Base-by-base conservation (phyloP, 2,329 filamentous ascomycete species). In the Penicillium concentricum region DNA sequence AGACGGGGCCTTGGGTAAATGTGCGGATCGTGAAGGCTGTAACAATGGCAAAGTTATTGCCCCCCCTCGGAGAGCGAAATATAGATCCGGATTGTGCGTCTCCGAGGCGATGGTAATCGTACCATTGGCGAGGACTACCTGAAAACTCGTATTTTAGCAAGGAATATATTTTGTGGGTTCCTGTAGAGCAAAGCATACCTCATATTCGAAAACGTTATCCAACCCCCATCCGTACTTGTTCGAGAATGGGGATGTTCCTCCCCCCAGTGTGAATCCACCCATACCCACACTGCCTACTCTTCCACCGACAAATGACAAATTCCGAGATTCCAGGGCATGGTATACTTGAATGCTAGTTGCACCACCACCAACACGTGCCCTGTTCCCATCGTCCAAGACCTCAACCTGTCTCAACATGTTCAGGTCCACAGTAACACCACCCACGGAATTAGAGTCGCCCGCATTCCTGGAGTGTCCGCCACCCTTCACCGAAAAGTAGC, bases 381-480 rank as follows among this genome's bases (percentile, higher is more conserved):
- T 44, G 22, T 22, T 51, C 9, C 20, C 30, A 20, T 51, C 15
- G 2, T n/a, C 16, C 8, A 30, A 15, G 6, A 51, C 39, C 12
- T 51, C 30, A 35, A 66, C 51, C 1, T 22, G 5, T 24, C 54
- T 60, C 34, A 68, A 43, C 3, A 49, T 49, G 16, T 59, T 42
- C 1, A 68, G 56, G 42, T 64, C 63, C 10, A 68, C 56, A 13
- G 65, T 66, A 20, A 67, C 61, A 20, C 61, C 66, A 2, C 71
- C 75, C 18, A 77, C 68, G 26, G 83, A 77, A 61, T 78, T 84
- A 4, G 81, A 75, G 49, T 78, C 79, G 62, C 77, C 78, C 32
- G 79, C 74, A 58, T 82, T 81, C 10, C 80, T 78, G 51, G 79
- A 81, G 66, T 84, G 82, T 1, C 82, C 82, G 18, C 82, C 82